Conservation (phyloP, 352 stramenopile genomes). For the Pythium brassicae region DNA sequence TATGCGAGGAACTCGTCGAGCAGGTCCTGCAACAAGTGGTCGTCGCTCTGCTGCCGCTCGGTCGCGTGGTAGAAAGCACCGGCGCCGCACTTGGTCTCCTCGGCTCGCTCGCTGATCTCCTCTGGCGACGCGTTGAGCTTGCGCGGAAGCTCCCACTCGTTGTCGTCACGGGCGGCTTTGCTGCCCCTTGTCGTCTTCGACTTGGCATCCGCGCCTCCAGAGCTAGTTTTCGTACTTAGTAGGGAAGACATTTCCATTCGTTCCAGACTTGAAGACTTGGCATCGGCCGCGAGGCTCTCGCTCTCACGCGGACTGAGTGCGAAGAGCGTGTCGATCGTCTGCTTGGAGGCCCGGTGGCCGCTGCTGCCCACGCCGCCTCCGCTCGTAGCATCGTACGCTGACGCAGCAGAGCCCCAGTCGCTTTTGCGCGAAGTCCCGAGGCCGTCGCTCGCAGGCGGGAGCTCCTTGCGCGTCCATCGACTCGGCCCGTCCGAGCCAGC, state of each 20-base stretch:
- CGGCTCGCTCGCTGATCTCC: constrained; percentile 23
- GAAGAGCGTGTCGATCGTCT: constrained; percentile 10
- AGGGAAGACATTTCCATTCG: neutral
- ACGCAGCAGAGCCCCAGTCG: constrained; percentile 3
- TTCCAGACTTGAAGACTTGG: constrained; percentile 12
- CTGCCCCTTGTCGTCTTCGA: neutral
- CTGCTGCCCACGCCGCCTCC: neutral
- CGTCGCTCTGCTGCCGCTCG: constrained; percentile 20
- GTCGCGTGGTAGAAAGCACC: neutral
- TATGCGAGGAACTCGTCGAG: constrained; percentile 65
- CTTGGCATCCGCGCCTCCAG: neutral
- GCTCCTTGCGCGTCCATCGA: constrained; percentile 14
- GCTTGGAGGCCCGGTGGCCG: constrained; percentile 2
- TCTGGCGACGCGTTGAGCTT: constrained; percentile 30
- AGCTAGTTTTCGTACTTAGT: neutral
- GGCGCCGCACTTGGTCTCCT: neutral
- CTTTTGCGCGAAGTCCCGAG: constrained; percentile 12
- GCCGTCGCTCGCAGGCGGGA: neutral
- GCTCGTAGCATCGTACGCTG: constrained; percentile 1
- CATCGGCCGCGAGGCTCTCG: constrained; percentile 16
- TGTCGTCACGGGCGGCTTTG: neutral
- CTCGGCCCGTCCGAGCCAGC: neutral
- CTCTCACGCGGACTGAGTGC: constrained; percentile 8
- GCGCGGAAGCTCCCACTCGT: constrained; percentile 9
- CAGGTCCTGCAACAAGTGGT: constrained; percentile 58